phyloP scores from a whole-genome alignment of 768 basidiomycete species.

The Collybia mongolica region DNA sequence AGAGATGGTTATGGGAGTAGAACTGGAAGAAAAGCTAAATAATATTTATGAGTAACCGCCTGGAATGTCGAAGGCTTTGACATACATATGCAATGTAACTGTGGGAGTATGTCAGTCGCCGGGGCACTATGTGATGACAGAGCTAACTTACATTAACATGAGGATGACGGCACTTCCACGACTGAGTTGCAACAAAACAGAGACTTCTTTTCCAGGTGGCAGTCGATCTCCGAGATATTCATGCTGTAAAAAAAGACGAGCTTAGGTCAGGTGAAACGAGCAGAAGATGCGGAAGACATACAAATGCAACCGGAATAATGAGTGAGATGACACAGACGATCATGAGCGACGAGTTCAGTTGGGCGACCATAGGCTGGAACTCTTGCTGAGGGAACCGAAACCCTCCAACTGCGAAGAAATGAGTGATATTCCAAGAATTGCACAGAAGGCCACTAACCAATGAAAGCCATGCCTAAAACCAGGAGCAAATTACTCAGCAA shows the following conservation, averaged over 20 bases:
- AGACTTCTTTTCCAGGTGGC: constrained; percentile 32
- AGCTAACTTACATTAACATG: constrained; percentile 36
- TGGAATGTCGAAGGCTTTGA: background rate
- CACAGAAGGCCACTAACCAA: constrained; percentile 65
- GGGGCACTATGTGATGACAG: background rate
- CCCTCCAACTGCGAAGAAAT: constrained; percentile 34
- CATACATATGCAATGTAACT: constrained; percentile 29
- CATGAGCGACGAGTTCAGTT: constrained; percentile 65
- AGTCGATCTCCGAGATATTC: constrained; percentile 34
- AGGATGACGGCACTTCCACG: constrained; percentile 48
- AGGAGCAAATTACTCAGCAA: constrained; percentile 74
- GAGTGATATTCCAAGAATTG: background rate
- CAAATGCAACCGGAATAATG: constrained; percentile 64
- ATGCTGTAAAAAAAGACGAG: constrained; percentile 22
- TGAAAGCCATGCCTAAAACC: constrained; percentile 79
- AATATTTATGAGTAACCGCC: background rate
- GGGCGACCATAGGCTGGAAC: constrained; percentile 55
- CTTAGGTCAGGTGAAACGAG: constrained; percentile 15
- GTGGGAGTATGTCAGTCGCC: constrained; percentile 5
- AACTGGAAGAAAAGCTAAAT: constrained; percentile 52
- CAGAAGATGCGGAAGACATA: constrained; percentile 21
- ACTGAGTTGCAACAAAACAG: constrained; percentile 42
- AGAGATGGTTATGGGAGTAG: constrained; percentile 48
- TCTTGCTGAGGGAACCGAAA: constrained; percentile 50
- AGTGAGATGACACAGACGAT: constrained; percentile 72